Evolutionary conservation across 164 flowering plant genomes (phyloP), one percentile per base, ranked within the genome.

Genomic region (Kalanchoe fedtschenkoi): DNA sequence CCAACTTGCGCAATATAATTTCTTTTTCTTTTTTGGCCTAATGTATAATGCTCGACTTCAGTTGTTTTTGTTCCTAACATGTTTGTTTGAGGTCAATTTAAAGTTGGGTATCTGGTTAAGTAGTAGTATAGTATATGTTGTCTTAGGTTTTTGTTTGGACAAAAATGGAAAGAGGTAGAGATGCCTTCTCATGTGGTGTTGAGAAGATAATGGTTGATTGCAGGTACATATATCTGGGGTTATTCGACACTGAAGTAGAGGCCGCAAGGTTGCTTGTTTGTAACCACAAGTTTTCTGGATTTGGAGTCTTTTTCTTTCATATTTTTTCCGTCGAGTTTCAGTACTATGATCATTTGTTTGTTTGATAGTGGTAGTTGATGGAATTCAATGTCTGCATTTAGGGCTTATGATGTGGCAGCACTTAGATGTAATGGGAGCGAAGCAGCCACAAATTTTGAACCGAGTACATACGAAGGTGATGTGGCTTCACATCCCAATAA

Each of bases 151-250:
- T 15, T 34, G 38, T 17, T n/a, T 19, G 26, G 6, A 2, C 15
- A 34, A 21, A 33, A 19, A 32, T 58, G 4, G 61, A 5, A 32
- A 37, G 41, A 33, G 42, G 41, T 34, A 19, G 28, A 33, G 61
- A 21, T 32, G 39, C 38, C 15, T 14, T 16, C 9, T 58, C 15
- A 34, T 37, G 1, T 33, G 19, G 2, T 13, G 24, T n/a, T 58
- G 61, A 34, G 61, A 24, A 37, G 41, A 33, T 58, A 37, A n/a
- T 58, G 39, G 28, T 58, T 58, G 38, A 19, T 58, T 58, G 32
- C 61, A 58, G 61, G 61, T 34, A 58, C 41, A 58, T 33, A 37
- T 58, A 58, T 58, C 61, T 32, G 24, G 61, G 61, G 41, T 58
- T 58, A 37, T 34, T 19, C 6, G 61, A 58, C 37, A 58, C 38